Base-by-base conservation (phyloP, 495 filamentous ascomycete genomes). In the Aspergillus avenaceus region DNA sequence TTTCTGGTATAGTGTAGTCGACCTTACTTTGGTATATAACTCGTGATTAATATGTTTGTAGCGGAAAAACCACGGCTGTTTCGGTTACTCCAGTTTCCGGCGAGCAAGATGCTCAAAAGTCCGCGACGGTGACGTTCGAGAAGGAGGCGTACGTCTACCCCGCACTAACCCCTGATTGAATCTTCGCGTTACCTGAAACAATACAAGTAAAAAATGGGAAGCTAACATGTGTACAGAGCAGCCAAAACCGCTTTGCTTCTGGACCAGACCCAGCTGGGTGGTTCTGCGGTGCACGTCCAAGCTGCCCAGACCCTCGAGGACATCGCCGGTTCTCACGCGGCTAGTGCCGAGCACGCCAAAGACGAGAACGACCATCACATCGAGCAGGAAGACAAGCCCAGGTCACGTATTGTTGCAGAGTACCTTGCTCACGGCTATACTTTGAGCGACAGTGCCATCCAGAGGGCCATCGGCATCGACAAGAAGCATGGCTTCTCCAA, bases 161-260 rank as follows among this genome's bases (percentile, higher is more conserved):
- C 54, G 58, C 63, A 72, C 61, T 46, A 23, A 31, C 53, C 34
- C 46, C 45, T 26, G 26, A 32, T 47, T 37, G n/a, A 29, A 13
- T 23, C 14, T 28, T 3, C 21, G 12, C 9, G n/a, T n/a, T n/a
- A n/a, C 32, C n/a, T n/a, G 32, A 12, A 16, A 41, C 16, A 27
- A 42, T 9, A 0, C 28, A 23, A n/a, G n/a, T n/a, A n/a, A n/a
- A n/a, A n/a, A n/a, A n/a, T n/a, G n/a, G n/a, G n/a, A n/a, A n/a
- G n/a, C 48, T 54, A 46, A 54, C 41, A 25, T 41, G 13, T 26
- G 11, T 45, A 5, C 24, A 81, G 78, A 21, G 93, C 93, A 11
- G 90, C 92, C 12, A 95, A 95, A 70, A 98, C 93, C 21, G 93
- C 93, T 14, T 87, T 96, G 23, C 89, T 98, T 45, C 85, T 98